Base-by-base conservation (phyloP, 2,329 filamentous ascomycete species). In the Tolypocladium sp. region DNA sequence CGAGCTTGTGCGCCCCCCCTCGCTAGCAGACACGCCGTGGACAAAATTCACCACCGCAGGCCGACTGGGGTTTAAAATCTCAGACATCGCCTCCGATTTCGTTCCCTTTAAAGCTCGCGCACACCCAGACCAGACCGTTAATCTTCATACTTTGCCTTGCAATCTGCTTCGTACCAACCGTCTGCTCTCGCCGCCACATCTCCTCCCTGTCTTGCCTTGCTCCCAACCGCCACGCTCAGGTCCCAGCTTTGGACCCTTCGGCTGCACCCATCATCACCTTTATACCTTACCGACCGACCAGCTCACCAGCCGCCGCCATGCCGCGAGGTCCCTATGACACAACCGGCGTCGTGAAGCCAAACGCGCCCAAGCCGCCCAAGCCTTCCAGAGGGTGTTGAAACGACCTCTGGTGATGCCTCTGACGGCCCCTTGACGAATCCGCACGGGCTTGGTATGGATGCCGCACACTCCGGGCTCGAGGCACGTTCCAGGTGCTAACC, bases 241-340 rank as follows among this genome's bases (percentile, higher is more conserved):
- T 13, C 27, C 27, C 27, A 35, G 5, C 49, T 6, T 52, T 52
- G 30, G 17, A 13, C 20, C 17, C 30, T 20, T 33, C 17, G 7
- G 20, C 20, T 4, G 46, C 56, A 20, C 30, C 10, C 56, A 25
- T 13, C 56, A 25, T 13, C 46, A 59, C n/a, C 22, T 49, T 35
- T 13, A 44, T 57, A 37, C 59, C 46, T 53, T 17, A 4, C 62
- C 61, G 13, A n/a, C 49, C 57, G 38, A 58, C 56, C 60, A 35
- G 9, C 30, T 2, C 27, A 35, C 7, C 8, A 13, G 30, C 49
- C 49, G 40, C 56, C 35, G 38, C 56, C 49, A 74, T 74, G 72
- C 63, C 69, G 42, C 70, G 72, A 53, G 72, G 72, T 57, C 72
- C 72, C 2, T 74, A 74, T 60, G 72, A 74, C 59, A 71, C 68